These are phyloP conservation scores for Lipomyces orientalis DNA, from an alignment of 805 yeast genomes.

Conservation along the genomic window DNA sequence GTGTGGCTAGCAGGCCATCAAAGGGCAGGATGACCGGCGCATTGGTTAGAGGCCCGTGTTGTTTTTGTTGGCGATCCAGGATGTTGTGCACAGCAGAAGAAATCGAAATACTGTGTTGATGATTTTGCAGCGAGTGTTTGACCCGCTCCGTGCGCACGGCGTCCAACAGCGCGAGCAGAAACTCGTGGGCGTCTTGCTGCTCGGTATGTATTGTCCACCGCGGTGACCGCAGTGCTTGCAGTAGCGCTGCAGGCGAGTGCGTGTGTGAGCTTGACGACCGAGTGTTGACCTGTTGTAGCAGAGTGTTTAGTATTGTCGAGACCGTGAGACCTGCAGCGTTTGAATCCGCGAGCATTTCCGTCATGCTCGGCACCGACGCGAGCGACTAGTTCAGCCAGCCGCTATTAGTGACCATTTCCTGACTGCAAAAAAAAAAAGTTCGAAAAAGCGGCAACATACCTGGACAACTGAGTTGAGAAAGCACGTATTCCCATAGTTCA, in stretches of 20 bases:
- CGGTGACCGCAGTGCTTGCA: constrained; percentile 21
- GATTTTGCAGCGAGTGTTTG: not conserved
- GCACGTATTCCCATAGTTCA: constrained; percentile 92
- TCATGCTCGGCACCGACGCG: constrained; percentile 21
- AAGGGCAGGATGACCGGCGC: constrained; percentile 58
- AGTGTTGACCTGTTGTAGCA: constrained; percentile 22
- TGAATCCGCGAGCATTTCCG: constrained; percentile 10
- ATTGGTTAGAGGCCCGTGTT: not conserved
- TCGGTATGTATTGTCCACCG: constrained; percentile 33
- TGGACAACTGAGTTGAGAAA: constrained; percentile 93
- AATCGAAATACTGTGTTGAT: constrained; percentile 6
- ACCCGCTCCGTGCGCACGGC: constrained; percentile 24
- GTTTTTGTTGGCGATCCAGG: not conserved
- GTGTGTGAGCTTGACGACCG: constrained; percentile 13
- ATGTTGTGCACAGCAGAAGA: constrained; percentile 5
- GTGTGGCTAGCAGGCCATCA: constrained; percentile 85
- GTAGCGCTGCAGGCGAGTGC: constrained; percentile 24
- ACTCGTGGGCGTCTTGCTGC: constrained; percentile 38
- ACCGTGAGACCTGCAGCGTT: constrained; percentile 11
- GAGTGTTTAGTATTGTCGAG: constrained; percentile 9
- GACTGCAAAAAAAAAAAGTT: constrained; percentile 45
- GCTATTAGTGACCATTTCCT: not conserved
- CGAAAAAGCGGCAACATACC: constrained; percentile 38
- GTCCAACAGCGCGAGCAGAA: constrained; percentile 32
- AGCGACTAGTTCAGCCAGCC: constrained; percentile 14